Percentiles rank a stretch among this genome's conserved stretches.
Conservation (phyloP, 2,329 filamentous ascomycete species). For the Fusarium brachygibbosum region DNA sequence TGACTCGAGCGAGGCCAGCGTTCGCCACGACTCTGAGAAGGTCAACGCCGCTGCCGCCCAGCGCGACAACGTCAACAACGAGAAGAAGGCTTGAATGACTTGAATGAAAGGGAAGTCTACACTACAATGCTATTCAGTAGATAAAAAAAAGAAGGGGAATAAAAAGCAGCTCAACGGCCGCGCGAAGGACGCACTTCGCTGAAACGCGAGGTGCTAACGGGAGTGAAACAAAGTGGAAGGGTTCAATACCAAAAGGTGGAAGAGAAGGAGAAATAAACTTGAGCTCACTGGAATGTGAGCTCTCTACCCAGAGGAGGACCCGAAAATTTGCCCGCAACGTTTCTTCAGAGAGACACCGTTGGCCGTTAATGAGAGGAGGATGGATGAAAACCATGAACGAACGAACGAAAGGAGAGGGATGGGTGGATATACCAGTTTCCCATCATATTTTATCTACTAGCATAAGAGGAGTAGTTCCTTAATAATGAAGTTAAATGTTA, state of each 20-base stretch:
- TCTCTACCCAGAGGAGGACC: constrained; percentile 31
- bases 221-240: constrained; percentile 25
- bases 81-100: constrained; percentile 44
- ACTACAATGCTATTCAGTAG: constrained; percentile 8
- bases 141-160: constrained; percentile 6
- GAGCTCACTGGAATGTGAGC: constrained; percentile 36
- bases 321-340: constrained; percentile 25
- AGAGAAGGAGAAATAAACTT: constrained; percentile 49
- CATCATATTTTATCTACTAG: constrained; percentile 25
- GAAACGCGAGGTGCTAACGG: constrained; percentile 30
- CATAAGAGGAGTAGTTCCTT: constrained; percentile 37
- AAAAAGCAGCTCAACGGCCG: constrained; percentile 11
- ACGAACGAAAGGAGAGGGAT: constrained; percentile 12
- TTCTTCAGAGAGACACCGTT: constrained; percentile 15
- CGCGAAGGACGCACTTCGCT: constrained; percentile 12
- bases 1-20: constrained; percentile 47
- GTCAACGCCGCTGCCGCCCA: constrained; percentile 27
- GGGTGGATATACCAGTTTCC: constrained; percentile 28
- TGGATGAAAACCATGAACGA: constrained; percentile 10
- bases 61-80: constrained; percentile 16
- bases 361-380: constrained; percentile 29
- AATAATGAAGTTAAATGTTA: constrained; percentile 32
- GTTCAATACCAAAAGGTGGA: constrained; percentile 36
- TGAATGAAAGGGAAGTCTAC: neutral
- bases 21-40: constrained; percentile 48